These are phyloP conservation scores for Ganoderma resinaceum DNA, from an alignment of 1,284 basidiomycete species.

Conservation along the genomic window DNA sequence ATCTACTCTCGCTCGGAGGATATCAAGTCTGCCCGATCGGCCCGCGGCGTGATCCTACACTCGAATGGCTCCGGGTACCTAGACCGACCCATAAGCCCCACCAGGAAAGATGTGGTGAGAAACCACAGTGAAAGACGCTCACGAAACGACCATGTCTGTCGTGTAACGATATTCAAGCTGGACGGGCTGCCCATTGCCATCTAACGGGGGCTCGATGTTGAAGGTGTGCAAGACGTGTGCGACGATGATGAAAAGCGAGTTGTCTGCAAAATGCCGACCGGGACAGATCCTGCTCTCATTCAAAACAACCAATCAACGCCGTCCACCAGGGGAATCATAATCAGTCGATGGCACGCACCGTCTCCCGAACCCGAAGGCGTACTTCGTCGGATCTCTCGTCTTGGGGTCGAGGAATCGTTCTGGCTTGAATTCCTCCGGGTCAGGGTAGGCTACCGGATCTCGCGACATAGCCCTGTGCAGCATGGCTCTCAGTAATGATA, in stretches of 20 bases:
- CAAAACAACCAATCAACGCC: too few relatives aligned
- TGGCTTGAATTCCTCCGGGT: constrained; percentile 33
- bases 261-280: constrained; percentile 27
- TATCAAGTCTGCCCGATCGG: not conserved
- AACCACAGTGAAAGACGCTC: not conserved
- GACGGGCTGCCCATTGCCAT: not conserved
- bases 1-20: not conserved
- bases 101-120: too few relatives aligned
- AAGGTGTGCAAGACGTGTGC: constrained; percentile 29
- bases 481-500: not conserved
- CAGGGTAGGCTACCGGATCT: constrained; percentile 26
- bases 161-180: not conserved
- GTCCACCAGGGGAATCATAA: not conserved
- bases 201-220: constrained; percentile 26
- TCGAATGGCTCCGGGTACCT: constrained; percentile 8
- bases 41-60: constrained; percentile 1
- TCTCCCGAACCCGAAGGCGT: constrained; percentile 23
- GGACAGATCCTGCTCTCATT: constrained; percentile 26
- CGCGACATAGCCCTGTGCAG: constrained; percentile 33
- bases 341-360: constrained; percentile 5
- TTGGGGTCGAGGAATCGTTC: constrained; percentile 24
- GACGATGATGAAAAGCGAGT: constrained; percentile 29
- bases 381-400: constrained; percentile 13
- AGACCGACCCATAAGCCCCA: not conserved
- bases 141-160: constrained; percentile 4